Base-by-base conservation (phyloP, 495 filamentous ascomycete genomes). In the Immersiella caudata region DNA sequence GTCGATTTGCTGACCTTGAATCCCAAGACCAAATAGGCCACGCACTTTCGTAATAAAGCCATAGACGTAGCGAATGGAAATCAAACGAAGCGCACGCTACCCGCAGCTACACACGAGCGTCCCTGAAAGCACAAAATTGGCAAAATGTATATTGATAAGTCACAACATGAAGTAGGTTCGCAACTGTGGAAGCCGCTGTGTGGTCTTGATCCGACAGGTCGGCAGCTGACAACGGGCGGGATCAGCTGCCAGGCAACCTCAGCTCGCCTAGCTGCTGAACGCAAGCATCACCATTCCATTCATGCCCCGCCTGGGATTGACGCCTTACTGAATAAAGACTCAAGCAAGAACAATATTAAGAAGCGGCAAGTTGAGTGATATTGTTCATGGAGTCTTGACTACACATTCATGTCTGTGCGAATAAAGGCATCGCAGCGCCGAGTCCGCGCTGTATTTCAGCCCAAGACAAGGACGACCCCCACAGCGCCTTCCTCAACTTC, bases 341-440 rank as follows among this genome's bases (percentile, higher is more conserved):
- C 40, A 46, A 33, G 54, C 22, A 24, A 25, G 54, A 25, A 60
- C 29, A 60, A 60, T 35, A 36, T 6, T 60, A 60, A 60, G 24
- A 55, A n/a, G 6, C 52, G 52, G 52, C 24, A 55, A 2, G 11
- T 2, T 18, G 18, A 33, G n/a, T 1, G 11, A 6, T 33, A 59
- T 59, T 65, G 63, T 65, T 5, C 63, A 22, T 57, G 22, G 9
- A 6, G 56, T 16, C 25, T 14, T 22, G 20, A 55, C 52, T 11
- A 20, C 4, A n/a, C 52, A 26, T 22, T 55, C 21, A 22, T 55
- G 52, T n/a, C 52, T 46, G 26, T 20, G 61, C 66, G 66, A 63
- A 68, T 64, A 68, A 68, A 68, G 66, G 52, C 33, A 57, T 21
- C 36, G 14, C 50, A 58, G 35, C 21, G 61, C 35, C 66, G 66